Conservation (phyloP, 2,329 filamentous ascomycete species). For the Seiridium unicorne region DNA sequence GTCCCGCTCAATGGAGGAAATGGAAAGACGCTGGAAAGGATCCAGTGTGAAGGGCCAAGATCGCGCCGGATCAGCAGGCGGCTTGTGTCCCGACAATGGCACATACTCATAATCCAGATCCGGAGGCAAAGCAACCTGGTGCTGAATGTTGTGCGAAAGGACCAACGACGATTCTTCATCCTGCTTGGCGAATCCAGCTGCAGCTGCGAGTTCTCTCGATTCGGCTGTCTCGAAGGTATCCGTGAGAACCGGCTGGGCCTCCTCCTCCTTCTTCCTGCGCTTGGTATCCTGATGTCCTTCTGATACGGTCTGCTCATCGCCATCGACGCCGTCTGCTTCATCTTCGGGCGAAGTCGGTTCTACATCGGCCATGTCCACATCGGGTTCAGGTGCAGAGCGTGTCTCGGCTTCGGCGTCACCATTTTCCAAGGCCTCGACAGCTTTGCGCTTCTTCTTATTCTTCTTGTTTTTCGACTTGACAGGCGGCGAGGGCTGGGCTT, state of each 20-base stretch:
- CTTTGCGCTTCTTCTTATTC: slow-evolving; percentile 76
- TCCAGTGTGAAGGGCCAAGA: slow-evolving; percentile 89
- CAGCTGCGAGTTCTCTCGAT: slow-evolving; percentile 83
- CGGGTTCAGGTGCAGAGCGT: slow-evolving; percentile 31
- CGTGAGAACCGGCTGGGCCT: slow-evolving; percentile 78
- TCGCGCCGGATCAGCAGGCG: slow-evolving; percentile 82
- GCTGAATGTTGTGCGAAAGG: slow-evolving; percentile 94
- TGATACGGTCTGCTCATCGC: slow-evolving; percentile 35
- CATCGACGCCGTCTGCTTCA: slow-evolving; percentile 24
- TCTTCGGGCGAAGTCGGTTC: slow-evolving; percentile 36
- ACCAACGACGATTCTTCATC: slow-evolving; percentile 70
- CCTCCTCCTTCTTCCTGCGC: slow-evolving; percentile 62
- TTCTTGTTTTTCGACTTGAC: slow-evolving; percentile 40
- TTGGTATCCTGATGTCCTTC: slow-evolving; percentile 55
- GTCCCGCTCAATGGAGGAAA: slow-evolving; percentile 91
- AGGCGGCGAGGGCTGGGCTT: slow-evolving; percentile 23
- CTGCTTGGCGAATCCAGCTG: slow-evolving; percentile 64
- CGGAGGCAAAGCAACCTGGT: slow-evolving; percentile 92
- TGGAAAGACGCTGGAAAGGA: slow-evolving; percentile 93
- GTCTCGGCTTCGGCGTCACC: slow-evolving; percentile 22
- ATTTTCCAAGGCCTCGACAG: slow-evolving; percentile 73
- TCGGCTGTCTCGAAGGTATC: slow-evolving; percentile 95
- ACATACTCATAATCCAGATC: slow-evolving; percentile 93
- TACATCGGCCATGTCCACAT: slow-evolving; percentile 27
- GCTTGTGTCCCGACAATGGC: slow-evolving; percentile 90